Evolutionary conservation across 352 stramenopile genomes (phyloP), one percentile per base, ranked within the genome.

Genomic region (Pythium phragmitis): DNA sequence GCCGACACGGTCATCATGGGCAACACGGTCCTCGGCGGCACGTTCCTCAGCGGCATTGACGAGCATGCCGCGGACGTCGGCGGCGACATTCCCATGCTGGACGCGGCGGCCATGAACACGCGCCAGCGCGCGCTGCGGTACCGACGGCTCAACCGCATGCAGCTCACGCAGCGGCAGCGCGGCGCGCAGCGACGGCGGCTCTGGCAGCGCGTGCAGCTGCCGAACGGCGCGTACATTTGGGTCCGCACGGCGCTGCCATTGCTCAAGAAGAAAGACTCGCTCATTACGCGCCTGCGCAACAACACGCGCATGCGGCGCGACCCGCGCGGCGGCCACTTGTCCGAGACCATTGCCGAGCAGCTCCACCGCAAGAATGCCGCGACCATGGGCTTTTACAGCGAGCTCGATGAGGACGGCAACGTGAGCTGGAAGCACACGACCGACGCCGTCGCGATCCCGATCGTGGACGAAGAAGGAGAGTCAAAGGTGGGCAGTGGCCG

Each of bases 291-390:
- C 14, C 59, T 77, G 12, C 67, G 67, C 45, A 68, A 62, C 60
- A 65, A 68, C 39, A 73, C 67, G 61, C 57, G 55, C 36, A 55
- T 66, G 45, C 60, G 67, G n/a, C 61, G 45, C 6, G 42, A 67
- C 45, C 63, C 63, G 30, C 48, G 41, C 37, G 51, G 7, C 2
- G 57, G 50, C 45, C 26, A 46, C 17, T 57, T 77, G 14, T 67
- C 63, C 14, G 66, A 65, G 39, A 74, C 74, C 2, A 63, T 80
- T 5, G 60, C 68, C 7, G 69, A 76, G 56, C 71, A 78, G 52
- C 57, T 81, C 6, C 74, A 79, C 69, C 74, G 74, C 28, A 81
- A 81, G 61, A 81, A 81, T 51, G 67, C 67, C 4, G 67, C 62
- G 28, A 74, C 67, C 33, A 53, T 73, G 64, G 67, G 67, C 23